Base-by-base conservation (phyloP, 345 rosid species). In the Aethionema arabicum region DNA sequence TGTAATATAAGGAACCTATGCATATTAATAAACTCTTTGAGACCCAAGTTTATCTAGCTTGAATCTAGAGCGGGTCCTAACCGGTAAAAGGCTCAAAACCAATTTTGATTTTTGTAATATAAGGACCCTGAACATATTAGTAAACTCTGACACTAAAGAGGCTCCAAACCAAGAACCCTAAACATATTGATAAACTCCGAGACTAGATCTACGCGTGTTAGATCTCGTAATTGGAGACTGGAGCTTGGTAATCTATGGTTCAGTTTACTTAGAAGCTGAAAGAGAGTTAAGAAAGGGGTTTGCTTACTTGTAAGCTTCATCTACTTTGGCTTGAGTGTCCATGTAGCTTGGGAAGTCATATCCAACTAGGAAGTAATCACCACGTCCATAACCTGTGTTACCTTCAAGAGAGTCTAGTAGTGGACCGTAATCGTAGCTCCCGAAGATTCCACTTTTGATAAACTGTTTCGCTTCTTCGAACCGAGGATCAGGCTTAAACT, bases 381-480 rank as follows among this genome's bases (percentile, higher is more conserved):
- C 98, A 30, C 93, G 95, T 8, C 96, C 98, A 44, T 73, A 92
- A 42, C 98, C 98, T 7, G 95, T 77, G 77, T 92, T 82, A 12
- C 98, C 95, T 54, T 92, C 98, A 11, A 92, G 78, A 53, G 96
- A 92, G n/a, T 86, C 96, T 0, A 92, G 93, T 42, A 92, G 93
- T 3, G 88, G 95, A 64, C 74, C 80, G 73, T 92, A 92, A 65
- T 92, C 95, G 31, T 88, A 92, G 72, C 69, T 82, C 72, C 98
- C 98, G 64, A 92, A 92, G 61, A 80, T 85, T 71, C 96, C 95
- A 62, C 96, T 92, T 82, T 89, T 85, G 62, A 80, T 75, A 63
- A 74, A 86, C 35, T 86, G 70, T 83, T 88, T 88, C 60, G 96
- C 98, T 80, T 92, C 98, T 69, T 92, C 96, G 66, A 92, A 88